phyloP scores from a whole-genome alignment of 768 basidiomycete species.

The Termitomyces sp. region DNA sequence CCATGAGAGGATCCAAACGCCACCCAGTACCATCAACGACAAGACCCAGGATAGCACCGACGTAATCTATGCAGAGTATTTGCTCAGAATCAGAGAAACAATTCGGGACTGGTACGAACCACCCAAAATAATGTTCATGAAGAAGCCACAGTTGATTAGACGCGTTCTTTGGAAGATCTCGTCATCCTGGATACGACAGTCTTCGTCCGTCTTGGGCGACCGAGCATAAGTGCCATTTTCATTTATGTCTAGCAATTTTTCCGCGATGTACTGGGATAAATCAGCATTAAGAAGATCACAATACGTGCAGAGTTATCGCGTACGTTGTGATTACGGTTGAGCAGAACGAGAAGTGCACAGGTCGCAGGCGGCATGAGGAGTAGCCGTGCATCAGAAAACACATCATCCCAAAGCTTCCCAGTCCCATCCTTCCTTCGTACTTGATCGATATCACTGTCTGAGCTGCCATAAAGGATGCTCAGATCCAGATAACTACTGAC shows the following conservation, averaged over 20 bases:
- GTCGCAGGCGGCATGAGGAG: constrained; percentile 71
- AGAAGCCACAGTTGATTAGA: constrained; percentile 69
- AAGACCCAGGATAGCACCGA: constrained; percentile 70
- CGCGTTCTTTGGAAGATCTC: constrained; percentile 75
- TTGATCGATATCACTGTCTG: constrained; percentile 36
- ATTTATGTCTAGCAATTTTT: constrained; percentile 66
- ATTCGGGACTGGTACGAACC: constrained; percentile 22
- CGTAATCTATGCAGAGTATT: constrained; percentile 48
- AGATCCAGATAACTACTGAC: constrained; percentile 76
- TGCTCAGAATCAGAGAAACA: neutral
- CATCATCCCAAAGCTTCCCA: constrained; percentile 65
- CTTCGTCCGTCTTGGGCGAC: constrained; percentile 20
- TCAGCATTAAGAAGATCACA: constrained; percentile 2
- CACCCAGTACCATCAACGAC: constrained; percentile 60
- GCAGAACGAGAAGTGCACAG: constrained; percentile 63
- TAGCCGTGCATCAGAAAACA: constrained; percentile 64
- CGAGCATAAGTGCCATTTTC: constrained; percentile 48
- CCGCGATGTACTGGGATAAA: constrained; percentile 57
- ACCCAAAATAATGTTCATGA: constrained; percentile 66
- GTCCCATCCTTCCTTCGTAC: constrained; percentile 64
- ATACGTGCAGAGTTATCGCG: constrained; percentile 17
- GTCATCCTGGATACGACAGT: constrained; percentile 53
- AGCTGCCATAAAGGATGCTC: constrained; percentile 69
- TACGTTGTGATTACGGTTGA: constrained; percentile 75
- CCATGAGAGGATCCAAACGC: constrained; percentile 68